Evolutionary conservation across 2,329 filamentous ascomycete species (phyloP).

Genomic region (Penicillium brevicompactum): DNA sequence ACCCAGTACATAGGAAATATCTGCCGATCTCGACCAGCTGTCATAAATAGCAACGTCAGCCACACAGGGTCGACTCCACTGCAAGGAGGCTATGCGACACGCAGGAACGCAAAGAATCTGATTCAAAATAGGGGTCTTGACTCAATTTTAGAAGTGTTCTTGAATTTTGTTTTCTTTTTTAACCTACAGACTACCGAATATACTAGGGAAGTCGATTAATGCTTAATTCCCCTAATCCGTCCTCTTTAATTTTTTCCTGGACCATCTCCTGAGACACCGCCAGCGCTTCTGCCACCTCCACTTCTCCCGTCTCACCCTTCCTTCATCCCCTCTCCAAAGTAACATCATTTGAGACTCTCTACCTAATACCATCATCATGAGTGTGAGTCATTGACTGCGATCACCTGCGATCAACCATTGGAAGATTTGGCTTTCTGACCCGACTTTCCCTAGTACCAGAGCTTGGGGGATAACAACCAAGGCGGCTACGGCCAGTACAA

Average conservation of each 20-base stretch:
- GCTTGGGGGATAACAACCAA: conserved; percentile 32
- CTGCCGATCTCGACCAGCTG: background rate
- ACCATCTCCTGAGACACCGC: conserved; percentile 15
- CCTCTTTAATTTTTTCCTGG: background rate
- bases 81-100: background rate
- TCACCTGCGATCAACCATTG: background rate
- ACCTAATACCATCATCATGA: conserved; percentile 44
- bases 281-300: conserved; percentile 23
- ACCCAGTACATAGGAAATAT: conserved; percentile 3
- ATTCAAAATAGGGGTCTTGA: background rate
- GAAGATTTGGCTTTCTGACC: conserved; percentile 10
- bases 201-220: background rate
- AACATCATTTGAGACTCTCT: background rate
- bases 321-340: conserved; percentile 14
- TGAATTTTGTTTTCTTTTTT: background rate
- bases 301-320: conserved; percentile 27
- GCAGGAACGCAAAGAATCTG: background rate
- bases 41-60: conserved; percentile 9
- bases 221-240: background rate
- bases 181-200: background rate
- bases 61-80: conserved; percentile 8
- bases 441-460: conserved; percentile 27
- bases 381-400: conserved; percentile 48
- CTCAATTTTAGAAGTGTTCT: background rate
- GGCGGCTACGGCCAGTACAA: conserved; percentile 58